Conservation (phyloP, 2,329 filamentous ascomycete species). For the Fusarium tupiense region DNA sequence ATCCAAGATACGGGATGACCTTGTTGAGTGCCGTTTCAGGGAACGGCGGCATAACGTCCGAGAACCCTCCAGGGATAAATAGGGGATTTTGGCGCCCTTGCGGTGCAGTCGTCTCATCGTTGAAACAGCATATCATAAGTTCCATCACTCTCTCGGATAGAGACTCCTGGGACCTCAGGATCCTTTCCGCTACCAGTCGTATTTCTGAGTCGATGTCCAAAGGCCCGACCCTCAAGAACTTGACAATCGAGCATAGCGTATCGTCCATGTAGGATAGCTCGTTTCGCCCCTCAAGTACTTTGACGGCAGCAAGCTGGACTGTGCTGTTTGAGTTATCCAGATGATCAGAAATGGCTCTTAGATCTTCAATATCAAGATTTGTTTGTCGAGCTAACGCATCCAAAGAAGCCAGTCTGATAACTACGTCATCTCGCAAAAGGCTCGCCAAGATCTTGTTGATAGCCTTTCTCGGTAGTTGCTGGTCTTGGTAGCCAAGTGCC, state of each 20-base stretch:
- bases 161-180: not conserved
- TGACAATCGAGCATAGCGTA: not conserved
- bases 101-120: not conserved
- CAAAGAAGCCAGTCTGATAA: not conserved
- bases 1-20: not conserved
- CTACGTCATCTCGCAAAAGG: not conserved
- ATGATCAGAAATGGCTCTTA: not conserved
- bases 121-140: not conserved
- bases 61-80: not conserved
- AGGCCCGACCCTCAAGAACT: not conserved
- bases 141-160: not conserved
- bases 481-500: not conserved
- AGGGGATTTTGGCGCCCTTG: not conserved
- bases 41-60: not conserved
- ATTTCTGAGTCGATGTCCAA: not conserved
- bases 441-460: not conserved
- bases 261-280: not conserved
- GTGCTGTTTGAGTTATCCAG: not conserved
- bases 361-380: not conserved
- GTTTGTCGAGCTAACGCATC: not conserved
- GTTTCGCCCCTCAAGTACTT: not conserved
- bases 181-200: not conserved
- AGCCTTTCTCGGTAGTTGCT: not conserved
- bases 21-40: not conserved
- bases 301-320: not conserved